Base-by-base conservation (phyloP, 768 basidiomycete genomes). In the Pleurotus eryngii region DNA sequence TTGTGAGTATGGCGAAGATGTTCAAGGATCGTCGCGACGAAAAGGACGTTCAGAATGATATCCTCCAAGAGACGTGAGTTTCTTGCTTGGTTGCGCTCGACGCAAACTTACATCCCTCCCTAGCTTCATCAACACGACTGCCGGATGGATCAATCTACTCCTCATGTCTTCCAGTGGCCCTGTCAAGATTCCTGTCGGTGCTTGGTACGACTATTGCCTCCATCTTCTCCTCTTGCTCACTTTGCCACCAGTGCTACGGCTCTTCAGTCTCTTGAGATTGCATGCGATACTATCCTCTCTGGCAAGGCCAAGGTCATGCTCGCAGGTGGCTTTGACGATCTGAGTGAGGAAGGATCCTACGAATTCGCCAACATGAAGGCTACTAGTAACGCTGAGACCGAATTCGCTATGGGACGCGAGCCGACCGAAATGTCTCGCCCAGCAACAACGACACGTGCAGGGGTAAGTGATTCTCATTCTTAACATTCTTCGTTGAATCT, bases 281-380 rank as follows among this genome's bases (percentile, higher is more conserved):
- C 95, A n/a, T 89, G 90, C 63, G 97, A 99, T 66, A 91, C 92
- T 0, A 89, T 99, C 61, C 71, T 96, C 37, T 90, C 90, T 5
- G 92, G 95, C 60, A 99, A 99, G 72, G 97, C 97, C 35, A 98
- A 98, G 76, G 87, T 99, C 68, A 99, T 99, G 97, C 87, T 99
- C 59, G 91, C 96, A 37, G 97, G 97, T 70, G 97, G 97, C 57
- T 98, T 95, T 76, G 97, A 99, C 67, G 97, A 99, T 70, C 84
- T 98, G 70, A 91, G 89, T 61, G 97, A 99, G 72, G 97, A 99
- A 74, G 97, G 96, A 15, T 98, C 96, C 6, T 98, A 87, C 71
- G 96, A 99, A 72, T 99, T 99, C 73, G 97, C 95, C 49, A 98
- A 98, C 79, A 99, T 99, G 97, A 97, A 98, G 74, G 97, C 97